Base-by-base conservation (phyloP, 1,284 basidiomycete genomes). In the Marasmius oreades region DNA sequence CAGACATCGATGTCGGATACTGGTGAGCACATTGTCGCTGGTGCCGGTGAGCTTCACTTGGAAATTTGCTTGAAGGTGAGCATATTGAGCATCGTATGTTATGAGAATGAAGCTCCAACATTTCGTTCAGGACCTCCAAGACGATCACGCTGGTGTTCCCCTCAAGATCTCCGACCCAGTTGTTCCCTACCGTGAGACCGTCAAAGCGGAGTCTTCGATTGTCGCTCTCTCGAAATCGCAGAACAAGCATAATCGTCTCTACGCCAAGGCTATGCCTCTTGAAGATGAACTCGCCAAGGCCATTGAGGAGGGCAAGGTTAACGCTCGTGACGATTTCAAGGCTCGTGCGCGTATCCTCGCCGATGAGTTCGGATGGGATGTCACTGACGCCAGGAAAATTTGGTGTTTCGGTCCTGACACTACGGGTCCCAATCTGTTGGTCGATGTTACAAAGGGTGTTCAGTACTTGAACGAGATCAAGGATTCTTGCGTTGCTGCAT, bases 221-320 rank as follows among this genome's bases (percentile, higher is more conserved):
- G 88, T 93, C 63, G 97, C 97, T 43, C 83, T 99, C 55, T 98
- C 97, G 65, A 99, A 99, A 78, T 99, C 97, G 52, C 97, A 98
- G 81, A 99, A 99, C 86, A 99, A 99, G 86, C 97, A 99, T 88
- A 99, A 99, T 76, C 93, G 97, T 82, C 83, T 99, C 61, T 99
- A 90, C 75, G 86, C 90, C 64, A 95, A 94, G 82, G 96, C 97
- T 46, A 66, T 88, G 78, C 97, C 97, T 52, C 74, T 99, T 61
- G 93, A 92, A 37, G 97, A 99, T 72, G 95, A 98, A 74, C 86
- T 99, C 60, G 88, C 93, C 64, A 84, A 85, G 69, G 95, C 93
- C 63, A 98, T 99, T 69, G 96, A 99, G 77, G 69, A 67, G 61
- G 96, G 96, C 70, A 87, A 85, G 71, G 76, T 99, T 72, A 92